These are phyloP conservation scores for Flaveria trinervia DNA, from an alignment of 129 eudicot genomes.

Conservation along the genomic window DNA sequence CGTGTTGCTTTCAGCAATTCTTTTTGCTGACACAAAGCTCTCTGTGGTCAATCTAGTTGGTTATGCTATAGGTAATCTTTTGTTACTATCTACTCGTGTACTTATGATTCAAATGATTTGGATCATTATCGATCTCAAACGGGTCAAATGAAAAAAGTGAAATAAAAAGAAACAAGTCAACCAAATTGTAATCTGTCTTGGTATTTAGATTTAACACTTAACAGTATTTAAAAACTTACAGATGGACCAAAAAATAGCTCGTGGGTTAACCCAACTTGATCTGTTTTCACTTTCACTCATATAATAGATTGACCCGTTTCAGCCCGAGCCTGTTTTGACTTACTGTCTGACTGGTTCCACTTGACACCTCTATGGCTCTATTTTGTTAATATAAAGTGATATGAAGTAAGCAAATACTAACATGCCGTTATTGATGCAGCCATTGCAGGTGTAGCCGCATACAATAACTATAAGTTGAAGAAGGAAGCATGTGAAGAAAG, in stretches of 20 bases:
- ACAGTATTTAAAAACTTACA: neutral
- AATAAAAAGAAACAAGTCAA: neutral
- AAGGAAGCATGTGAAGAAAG: slow-evolving; percentile 60
- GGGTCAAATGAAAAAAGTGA: neutral
- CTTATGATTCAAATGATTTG: neutral
- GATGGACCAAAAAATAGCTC: neutral
- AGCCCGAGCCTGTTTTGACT: neutral
- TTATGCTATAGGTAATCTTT: slow-evolving; percentile 76
- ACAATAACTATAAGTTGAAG: slow-evolving; percentile 72
- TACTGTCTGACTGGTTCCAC: neutral
- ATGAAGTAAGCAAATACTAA: neutral
- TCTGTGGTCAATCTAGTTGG: slow-evolving; percentile 66
- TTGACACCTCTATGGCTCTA: too few species aligned
- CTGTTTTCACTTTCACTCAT: neutral
- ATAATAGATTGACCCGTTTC: neutral
- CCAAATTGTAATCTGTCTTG: neutral
- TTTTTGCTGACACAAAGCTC: slow-evolving; percentile 85
- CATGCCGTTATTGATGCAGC: slow-evolving; percentile 50
- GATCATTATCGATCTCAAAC: neutral
- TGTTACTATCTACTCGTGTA: neutral
- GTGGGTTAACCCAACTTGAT: neutral
- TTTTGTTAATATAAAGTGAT: too few species aligned
- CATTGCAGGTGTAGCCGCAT: slow-evolving; percentile 81
- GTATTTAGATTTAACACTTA: neutral
- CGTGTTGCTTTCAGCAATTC: slow-evolving; percentile 70